Evolutionary conservation across 176 grass and related monocot genomes (phyloP), one percentile per base, ranked within the genome.

Genomic region (Oryza glumipatula): DNA sequence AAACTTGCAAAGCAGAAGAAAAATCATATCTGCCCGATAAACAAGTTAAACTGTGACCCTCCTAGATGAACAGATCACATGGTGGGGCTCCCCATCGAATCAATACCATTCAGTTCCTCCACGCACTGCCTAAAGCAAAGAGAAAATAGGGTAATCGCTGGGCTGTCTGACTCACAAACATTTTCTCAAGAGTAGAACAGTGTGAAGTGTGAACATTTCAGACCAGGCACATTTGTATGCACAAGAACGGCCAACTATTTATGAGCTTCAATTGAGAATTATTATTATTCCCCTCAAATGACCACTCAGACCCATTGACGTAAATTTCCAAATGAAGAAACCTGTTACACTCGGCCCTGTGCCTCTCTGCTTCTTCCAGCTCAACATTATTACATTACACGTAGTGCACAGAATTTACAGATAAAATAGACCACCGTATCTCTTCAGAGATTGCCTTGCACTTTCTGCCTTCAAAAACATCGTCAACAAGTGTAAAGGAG

Each of bases 11-110:
- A 84, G 70, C 61, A 66, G 13, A 15, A 73, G 46, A 70, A 76
- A 73, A 81, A 80, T 48, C 15, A 66, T 70, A 11, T 23, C 43
- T 30, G 51, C 24, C 28, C 66, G 79, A 78, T 67, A 86, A 88
- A 83, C 66, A 74, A 88, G 67, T 71, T 86, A 89, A 76, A 79
- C 39, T 48, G 79, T 73, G 79, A 82, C 73, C 90, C 75, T 76
- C 74, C 85, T 70, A 58, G 68, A 88, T 81, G n/a, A 88, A 78
- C 65, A 68, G 47, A 84, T 88, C 93, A 95, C 93, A 92, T 95
- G 93, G 93, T 92, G 90, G 93, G 93, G 80, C 77, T 76, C 48
- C 65, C 52, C 61, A 73, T 32, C 68, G 86, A 88, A 92, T 86
- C 79, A 95, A 88, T 88, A 74, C 67, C 80, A 88, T 70, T 70